phyloP scores from a whole-genome alignment of 352 stramenopile genomes.

The Globisporangium camurandrum region DNA sequence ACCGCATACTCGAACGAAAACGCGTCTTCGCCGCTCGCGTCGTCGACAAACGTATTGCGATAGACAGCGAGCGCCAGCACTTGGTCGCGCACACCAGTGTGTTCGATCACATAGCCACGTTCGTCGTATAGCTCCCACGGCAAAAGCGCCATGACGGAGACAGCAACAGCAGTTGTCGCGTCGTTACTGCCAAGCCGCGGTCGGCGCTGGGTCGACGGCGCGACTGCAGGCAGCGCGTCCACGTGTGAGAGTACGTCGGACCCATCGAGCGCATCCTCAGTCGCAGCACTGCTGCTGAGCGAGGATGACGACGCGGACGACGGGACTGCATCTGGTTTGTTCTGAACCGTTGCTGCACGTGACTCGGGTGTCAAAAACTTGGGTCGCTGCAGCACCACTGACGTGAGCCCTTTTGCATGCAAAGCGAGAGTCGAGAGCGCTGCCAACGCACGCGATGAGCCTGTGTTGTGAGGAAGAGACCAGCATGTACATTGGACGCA shows the following conservation, averaged over 20 bases:
- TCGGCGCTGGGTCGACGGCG: neutral
- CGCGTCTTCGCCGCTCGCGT: conserved; percentile 48
- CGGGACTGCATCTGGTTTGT: conserved; percentile 1
- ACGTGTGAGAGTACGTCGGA: conserved; percentile 2
- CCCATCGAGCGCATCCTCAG: conserved; percentile 7
- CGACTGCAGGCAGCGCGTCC: no score
- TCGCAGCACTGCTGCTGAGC: conserved; percentile 3
- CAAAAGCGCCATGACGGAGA: no score
- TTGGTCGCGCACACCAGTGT: conserved; percentile 30
- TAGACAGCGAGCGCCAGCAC: conserved; percentile 59
- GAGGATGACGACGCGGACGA: conserved; percentile 8
- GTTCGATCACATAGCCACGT: conserved; percentile 27
- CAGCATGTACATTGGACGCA: neutral
- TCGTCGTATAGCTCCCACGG: conserved; percentile 41
- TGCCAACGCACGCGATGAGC: conserved; percentile 7
- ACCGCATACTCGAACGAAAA: conserved; percentile 50
- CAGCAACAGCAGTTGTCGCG: conserved; percentile 1
- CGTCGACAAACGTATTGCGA: conserved; percentile 52
- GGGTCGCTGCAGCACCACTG: conserved; percentile 9
- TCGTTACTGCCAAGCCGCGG: conserved; percentile 7
- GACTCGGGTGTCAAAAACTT: conserved; percentile 6
- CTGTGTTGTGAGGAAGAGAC: neutral
- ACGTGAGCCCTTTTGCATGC: conserved; percentile 13
- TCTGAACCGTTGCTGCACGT: neutral
- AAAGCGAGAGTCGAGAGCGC: conserved; percentile 9